Base-by-base conservation (phyloP, 129 eudicot genomes). In the Tanacetum coccineum region DNA sequence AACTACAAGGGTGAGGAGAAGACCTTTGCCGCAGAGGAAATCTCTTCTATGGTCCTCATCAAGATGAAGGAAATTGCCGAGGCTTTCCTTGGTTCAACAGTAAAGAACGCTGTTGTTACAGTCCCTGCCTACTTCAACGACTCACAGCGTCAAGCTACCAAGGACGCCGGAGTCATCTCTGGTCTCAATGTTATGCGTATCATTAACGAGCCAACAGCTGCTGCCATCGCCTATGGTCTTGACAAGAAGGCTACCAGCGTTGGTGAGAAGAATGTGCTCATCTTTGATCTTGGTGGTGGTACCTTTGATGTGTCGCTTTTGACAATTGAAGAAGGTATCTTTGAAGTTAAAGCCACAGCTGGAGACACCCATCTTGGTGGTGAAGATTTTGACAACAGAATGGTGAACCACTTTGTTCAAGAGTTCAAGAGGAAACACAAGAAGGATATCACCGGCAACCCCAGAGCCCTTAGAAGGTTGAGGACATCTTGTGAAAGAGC, bases 341-440 rank as follows among this genome's bases (percentile, higher is more conserved):
- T 88, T 19, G 93, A 88, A 77, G 96, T 88, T 78, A 88, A 88
- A 73, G 81, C 96, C 42, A 88, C 96, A 2, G 96, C 96, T 4
- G 93, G 96, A 46, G 96, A 88, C 69, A 88, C 93, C 61, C 96
- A 88, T 76, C 80, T 88, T 58, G 96, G 96, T 12, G 96, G 96
- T n/a, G 92, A 88, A 68, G 96, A 88, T 67, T 88, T 88, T 40
- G 96, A 88, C 67, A 88, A 88, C 81, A 76, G 93, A 66, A 88
- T 88, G 96, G 96, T 88, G 0, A 88, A 88, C 65, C 96, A 88
- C 52, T 88, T 88, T 25, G 93, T 85, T 58, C 96, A 88, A 74
- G 96, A 88, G 64, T 88, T 88, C 45, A 85, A 85, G 84, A 85
- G 93, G 55, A 88, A 88, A 78, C 74, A 85, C 79, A 88, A 85